Conservation (phyloP, 345 rosid genomes). For the Ceriops zippeliana region DNA sequence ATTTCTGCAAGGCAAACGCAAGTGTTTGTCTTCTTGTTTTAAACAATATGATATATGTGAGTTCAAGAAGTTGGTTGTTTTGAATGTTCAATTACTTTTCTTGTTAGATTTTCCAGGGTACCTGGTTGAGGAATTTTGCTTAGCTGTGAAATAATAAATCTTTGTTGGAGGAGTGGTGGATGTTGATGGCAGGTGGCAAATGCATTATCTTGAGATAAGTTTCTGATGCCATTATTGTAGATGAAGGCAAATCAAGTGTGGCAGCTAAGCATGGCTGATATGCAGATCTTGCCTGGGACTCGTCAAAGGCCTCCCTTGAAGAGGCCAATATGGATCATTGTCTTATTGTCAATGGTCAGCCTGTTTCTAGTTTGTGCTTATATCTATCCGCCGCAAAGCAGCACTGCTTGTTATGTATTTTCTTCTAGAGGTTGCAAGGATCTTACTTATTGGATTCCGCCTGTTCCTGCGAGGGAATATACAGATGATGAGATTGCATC, state of each 20-base stretch:
- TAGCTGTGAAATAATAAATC: neutral
- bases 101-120: neutral
- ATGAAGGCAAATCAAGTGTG: constrained; percentile 75
- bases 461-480: constrained; percentile 63
- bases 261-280: constrained; percentile 65
- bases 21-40: neutral
- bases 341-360: constrained; percentile 62
- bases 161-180: constrained; percentile 11
- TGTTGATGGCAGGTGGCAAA: neutral
- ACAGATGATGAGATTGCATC: constrained; percentile 85
- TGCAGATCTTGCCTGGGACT: constrained; percentile 59
- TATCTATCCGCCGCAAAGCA: constrained; percentile 75
- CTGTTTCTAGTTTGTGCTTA: constrained; percentile 66
- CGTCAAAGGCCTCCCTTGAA: constrained; percentile 61
- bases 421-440: constrained; percentile 82
- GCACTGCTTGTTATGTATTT: constrained; percentile 69
- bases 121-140: neutral
- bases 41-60: neutral
- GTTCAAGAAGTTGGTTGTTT: neutral
- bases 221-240: constrained; percentile 16
- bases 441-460: constrained; percentile 86
- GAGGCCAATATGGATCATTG: constrained; percentile 88
- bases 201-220: constrained; percentile 1
- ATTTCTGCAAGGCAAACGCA: neutral
- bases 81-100: neutral